These are phyloP conservation scores for Exobasidium rhododendri DNA, from an alignment of 1,284 basidiomycete genomes.

Conservation along the genomic window DNA sequence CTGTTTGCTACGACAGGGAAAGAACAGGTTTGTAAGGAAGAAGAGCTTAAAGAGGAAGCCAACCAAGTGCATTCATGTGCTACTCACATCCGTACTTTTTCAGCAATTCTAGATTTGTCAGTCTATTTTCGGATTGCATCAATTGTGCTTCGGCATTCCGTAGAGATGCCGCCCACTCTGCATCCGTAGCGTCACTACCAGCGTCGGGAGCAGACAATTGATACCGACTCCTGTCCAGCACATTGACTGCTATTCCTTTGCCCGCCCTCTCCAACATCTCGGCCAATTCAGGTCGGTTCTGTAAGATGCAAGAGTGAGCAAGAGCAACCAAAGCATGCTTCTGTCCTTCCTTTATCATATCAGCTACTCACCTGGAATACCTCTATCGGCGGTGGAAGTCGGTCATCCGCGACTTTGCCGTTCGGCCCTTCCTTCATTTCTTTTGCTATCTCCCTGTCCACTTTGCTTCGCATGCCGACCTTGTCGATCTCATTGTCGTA, in stretches of 20 bases:
- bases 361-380: constrained; percentile 30
- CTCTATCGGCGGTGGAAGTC: constrained; percentile 67
- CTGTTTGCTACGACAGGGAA: constrained; percentile 27
- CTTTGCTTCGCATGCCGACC: constrained; percentile 68
- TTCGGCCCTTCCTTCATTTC: constrained; percentile 61
- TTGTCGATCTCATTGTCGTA: constrained; percentile 88
- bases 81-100: constrained; percentile 68
- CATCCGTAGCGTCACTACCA: constrained; percentile 63
- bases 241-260: constrained; percentile 63
- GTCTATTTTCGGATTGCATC: constrained; percentile 78
- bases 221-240: constrained; percentile 76
- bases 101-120: constrained; percentile 78
- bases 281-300: constrained; percentile 48
- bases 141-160: constrained; percentile 78
- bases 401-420: constrained; percentile 62
- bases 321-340: not conserved
- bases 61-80: not conserved
- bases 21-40: constrained; percentile 11
- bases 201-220: constrained; percentile 68
- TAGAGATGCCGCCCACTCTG: constrained; percentile 75
- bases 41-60: not conserved
- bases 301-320: not conserved
- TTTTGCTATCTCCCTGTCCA: constrained; percentile 68
- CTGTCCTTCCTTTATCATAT: too few relatives aligned
- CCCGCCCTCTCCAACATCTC: constrained; percentile 45